Evolutionary conservation across 331 rosid species (phyloP).

Genomic region (Arachis monticola): DNA sequence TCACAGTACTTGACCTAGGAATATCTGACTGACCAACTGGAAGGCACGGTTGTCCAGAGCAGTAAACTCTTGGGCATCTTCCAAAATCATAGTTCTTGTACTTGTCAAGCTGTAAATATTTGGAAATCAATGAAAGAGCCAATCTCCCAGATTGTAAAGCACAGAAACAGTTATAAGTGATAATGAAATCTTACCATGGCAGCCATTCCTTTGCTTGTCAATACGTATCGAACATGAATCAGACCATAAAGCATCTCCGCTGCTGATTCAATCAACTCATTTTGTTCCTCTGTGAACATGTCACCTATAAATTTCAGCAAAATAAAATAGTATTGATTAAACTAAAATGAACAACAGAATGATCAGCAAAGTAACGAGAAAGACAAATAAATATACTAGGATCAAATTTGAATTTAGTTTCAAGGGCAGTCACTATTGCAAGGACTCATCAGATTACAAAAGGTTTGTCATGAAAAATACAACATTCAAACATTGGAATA

Average conservation of each 20-base stretch:
- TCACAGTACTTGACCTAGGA: constrained; percentile 94
- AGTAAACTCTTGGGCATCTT: constrained; percentile 97
- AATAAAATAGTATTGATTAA: constrained; percentile 25
- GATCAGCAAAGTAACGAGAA: constrained; percentile 3
- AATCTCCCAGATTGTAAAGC: constrained; percentile 21
- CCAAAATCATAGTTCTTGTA: constrained; percentile 96
- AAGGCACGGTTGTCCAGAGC: constrained; percentile 99
- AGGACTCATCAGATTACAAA: neutral
- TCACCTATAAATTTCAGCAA: constrained; percentile 60
- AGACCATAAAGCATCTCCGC: constrained; percentile 97
- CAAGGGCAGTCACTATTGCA: neutral
- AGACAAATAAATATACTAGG: neutral
- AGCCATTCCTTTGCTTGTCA: constrained; percentile 93
- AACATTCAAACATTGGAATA: neutral
- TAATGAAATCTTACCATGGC: constrained; percentile 72
- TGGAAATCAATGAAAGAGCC: constrained; percentile 21
- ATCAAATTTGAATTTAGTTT: constrained; percentile 13
- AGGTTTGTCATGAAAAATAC: neutral
- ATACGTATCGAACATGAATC: constrained; percentile 82
- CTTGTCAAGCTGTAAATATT: constrained; percentile 77
- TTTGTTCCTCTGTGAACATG: constrained; percentile 96
- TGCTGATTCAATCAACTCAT: constrained; percentile 90
- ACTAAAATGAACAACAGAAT: constrained; percentile 29
- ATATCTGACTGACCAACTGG: constrained; percentile 99
- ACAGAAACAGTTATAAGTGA: constrained; percentile 25